phyloP scores from a whole-genome alignment of 176 grass and related monocot genomes.

The Juncus inflexus region DNA sequence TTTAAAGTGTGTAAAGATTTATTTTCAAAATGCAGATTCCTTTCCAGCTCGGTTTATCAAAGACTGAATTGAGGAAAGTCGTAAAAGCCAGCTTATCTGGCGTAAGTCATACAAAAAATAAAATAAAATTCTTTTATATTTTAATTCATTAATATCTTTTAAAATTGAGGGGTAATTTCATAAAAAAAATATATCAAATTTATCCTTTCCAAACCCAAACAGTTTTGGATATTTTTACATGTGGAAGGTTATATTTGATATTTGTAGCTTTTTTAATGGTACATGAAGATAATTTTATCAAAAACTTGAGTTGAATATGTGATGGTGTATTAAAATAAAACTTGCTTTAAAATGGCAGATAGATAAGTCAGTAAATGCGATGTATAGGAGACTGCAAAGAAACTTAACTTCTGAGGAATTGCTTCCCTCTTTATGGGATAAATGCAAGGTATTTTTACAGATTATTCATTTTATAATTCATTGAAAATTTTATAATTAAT shows the following conservation, averaged over 20 bases:
- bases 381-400: conserved; percentile 95
- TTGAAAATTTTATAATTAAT: background rate
- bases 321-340: too few relatives aligned
- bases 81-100: conserved; percentile 91
- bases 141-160: background rate
- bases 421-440: conserved; percentile 95
- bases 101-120: conserved; percentile 46
- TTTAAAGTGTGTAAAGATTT: background rate
- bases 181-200: background rate
- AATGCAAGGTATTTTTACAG: conserved; percentile 76
- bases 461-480: background rate
- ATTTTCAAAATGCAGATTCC: conserved; percentile 62
- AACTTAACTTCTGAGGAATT: conserved; percentile 87
- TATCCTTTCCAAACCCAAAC: background rate
- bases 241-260: background rate
- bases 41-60: conserved; percentile 91
- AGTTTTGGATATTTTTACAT: too few relatives aligned
- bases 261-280: conserved; percentile 5
- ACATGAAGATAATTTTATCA: too few relatives aligned
- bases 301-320: background rate
- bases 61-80: conserved; percentile 90
- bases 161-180: background rate
- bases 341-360: conserved; percentile 37
- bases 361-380: conserved; percentile 82
- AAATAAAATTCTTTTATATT: background rate